Percentiles rank a stretch among this genome's conserved stretches.
Conservation (phyloP, 2,329 filamentous ascomycete genomes). For the Hypoxylon sp. region DNA sequence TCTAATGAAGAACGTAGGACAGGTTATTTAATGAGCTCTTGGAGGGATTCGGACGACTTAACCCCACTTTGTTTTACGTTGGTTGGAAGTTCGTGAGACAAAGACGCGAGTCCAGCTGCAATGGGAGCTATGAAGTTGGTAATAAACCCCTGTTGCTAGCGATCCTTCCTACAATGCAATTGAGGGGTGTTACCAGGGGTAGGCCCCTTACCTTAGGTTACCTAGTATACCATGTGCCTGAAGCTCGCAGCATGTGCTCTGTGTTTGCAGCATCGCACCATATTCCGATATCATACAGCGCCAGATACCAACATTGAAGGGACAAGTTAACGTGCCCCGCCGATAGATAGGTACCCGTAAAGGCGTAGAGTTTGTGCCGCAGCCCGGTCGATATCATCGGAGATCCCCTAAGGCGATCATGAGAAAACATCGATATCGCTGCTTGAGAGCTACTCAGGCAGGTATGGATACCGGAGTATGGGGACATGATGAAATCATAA, state of each 20-base stretch:
- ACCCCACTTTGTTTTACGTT: background rate
- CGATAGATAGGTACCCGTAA: background rate
- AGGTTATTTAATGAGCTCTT: background rate
- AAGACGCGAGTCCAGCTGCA: background rate
- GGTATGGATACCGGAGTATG: background rate
- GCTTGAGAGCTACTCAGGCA: background rate
- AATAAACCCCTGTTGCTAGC: background rate
- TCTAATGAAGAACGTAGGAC: background rate
- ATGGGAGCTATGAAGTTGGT: background rate
- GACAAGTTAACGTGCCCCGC: conserved; percentile 16
- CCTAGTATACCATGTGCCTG: background rate
- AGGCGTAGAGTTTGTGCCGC: too few relatives aligned
- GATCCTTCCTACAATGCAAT: conserved; percentile 10
- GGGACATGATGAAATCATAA: background rate
- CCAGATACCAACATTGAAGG: background rate
- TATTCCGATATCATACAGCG: background rate
- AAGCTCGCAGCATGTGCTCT: conserved; percentile 1
- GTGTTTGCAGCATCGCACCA: background rate
- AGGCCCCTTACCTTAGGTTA: background rate
- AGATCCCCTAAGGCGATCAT: background rate
- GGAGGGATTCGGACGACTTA: background rate
- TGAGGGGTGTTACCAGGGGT: background rate
- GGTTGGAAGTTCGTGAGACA: background rate
- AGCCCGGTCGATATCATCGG: conserved; percentile 2
- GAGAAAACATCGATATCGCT: background rate